Percentiles rank a stretch among this genome's conserved stretches.
Evolutionary conservation across 345 rosid species (phyloP).

Genomic region (Dipteronia sinensis): DNA sequence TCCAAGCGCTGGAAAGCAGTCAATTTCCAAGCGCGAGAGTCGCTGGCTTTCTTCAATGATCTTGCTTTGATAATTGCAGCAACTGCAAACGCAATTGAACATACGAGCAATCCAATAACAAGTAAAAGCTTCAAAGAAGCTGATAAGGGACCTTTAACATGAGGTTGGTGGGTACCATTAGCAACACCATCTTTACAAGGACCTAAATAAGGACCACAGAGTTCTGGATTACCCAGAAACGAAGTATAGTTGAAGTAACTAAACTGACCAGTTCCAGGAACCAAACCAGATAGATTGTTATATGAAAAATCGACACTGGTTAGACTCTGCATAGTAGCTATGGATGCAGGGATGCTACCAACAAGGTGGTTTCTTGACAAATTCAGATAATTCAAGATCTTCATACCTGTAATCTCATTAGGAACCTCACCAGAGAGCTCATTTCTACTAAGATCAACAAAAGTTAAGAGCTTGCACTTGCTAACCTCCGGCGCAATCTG

Average conservation of each 20-base stretch:
- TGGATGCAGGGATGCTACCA: slow-evolving; percentile 71
- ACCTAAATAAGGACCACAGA: slow-evolving; percentile 86
- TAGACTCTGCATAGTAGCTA: slow-evolving; percentile 85
- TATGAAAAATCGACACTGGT: slow-evolving; percentile 91
- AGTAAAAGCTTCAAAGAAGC: slow-evolving; percentile 83
- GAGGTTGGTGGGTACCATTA: slow-evolving; percentile 53
- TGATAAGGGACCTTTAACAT: slow-evolving; percentile 64
- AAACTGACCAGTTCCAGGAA: slow-evolving; percentile 86
- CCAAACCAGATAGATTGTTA: slow-evolving; percentile 88
- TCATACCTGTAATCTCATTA: slow-evolving; percentile 73
- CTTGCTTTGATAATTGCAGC: slow-evolving; percentile 86
- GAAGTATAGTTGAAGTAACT: slow-evolving; percentile 93
- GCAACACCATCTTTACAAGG: slow-evolving; percentile 66
- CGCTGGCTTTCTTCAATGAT: slow-evolving; percentile 76
- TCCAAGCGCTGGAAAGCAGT: slow-evolving; percentile 97
- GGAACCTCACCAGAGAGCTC: slow-evolving; percentile 82
- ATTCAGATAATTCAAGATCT: slow-evolving; percentile 82
- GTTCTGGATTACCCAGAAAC: slow-evolving; percentile 72
- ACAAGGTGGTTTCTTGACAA: slow-evolving; percentile 74
- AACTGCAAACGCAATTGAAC: slow-evolving; percentile 81
- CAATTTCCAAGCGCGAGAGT: slow-evolving; percentile 82
- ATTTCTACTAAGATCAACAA: slow-evolving; percentile 80
- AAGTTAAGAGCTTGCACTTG: slow-evolving; percentile 76
- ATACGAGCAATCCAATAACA: slow-evolving; percentile 76
- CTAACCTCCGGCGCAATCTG: slow-evolving; percentile 65